phyloP scores from a whole-genome alignment of 192 early-diverging fungal genomes.

The Kappamyces sp. region DNA sequence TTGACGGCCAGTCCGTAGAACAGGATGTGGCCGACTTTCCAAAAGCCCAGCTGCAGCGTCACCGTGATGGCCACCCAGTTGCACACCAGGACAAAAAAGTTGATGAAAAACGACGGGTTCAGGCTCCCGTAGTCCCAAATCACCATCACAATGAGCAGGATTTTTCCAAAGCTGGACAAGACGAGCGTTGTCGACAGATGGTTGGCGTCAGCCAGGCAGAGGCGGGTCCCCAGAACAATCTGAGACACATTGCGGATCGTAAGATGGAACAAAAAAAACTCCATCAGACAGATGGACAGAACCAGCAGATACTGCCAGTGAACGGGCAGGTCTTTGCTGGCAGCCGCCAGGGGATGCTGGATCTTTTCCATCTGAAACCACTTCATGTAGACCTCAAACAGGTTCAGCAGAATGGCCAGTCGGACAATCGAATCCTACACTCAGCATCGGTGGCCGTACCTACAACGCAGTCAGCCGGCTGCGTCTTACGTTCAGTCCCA shows the following conservation, averaged over 20 bases:
- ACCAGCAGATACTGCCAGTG: constrained; percentile 72
- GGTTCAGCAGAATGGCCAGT: constrained; percentile 69
- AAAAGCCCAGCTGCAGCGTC: constrained; percentile 4
- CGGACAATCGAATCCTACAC: constrained; percentile 61
- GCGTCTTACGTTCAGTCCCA: constrained; percentile 22
- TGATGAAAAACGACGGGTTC: constrained; percentile 78
- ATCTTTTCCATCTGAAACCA: constrained; percentile 84
- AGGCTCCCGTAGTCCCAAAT: constrained; percentile 86
- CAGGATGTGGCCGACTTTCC: not conserved
- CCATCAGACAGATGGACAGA: constrained; percentile 60
- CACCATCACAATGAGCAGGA: constrained; percentile 80
- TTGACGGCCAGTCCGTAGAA: not conserved
- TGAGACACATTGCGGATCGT: not conserved
- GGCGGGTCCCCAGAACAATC: not conserved
- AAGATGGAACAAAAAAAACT: constrained; percentile 25
- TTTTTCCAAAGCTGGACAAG: constrained; percentile 80
- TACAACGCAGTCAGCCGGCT: not conserved
- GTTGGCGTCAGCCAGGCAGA: constrained; percentile 33
- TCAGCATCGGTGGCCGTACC: not conserved
- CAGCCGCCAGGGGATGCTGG: constrained; percentile 40
- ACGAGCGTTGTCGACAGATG: constrained; percentile 60
- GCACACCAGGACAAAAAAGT: constrained; percentile 66
- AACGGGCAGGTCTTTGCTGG: constrained; percentile 26
- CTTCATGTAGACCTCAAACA: constrained; percentile 92
- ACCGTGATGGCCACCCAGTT: constrained; percentile 61